phyloP scores from a whole-genome alignment of 176 grass and related monocot species.

The Bothriochloa decipiens region DNA sequence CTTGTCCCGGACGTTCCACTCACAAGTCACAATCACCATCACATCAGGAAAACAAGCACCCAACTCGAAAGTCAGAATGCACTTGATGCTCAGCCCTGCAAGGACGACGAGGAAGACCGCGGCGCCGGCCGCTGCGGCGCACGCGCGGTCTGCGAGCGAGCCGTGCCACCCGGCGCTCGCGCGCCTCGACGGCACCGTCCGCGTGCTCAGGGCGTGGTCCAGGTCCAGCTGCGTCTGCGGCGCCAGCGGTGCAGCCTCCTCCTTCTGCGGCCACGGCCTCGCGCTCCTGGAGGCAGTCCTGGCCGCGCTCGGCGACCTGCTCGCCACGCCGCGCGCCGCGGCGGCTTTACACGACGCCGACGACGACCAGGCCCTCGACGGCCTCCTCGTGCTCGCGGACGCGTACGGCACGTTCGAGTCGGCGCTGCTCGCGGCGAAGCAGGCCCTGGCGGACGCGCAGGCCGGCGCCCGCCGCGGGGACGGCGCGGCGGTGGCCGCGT shows the following conservation, averaged over 20 bases:
- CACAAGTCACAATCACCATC: neutral
- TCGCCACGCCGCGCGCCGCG: constrained; percentile 51
- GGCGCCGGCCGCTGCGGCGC: neutral
- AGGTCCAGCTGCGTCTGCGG: neutral
- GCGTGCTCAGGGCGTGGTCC: constrained; percentile 44
- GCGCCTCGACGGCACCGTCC: constrained; percentile 37
- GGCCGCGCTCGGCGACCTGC: constrained; percentile 39
- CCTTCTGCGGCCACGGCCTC: constrained; percentile 12
- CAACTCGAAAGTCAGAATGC: constrained; percentile 8
- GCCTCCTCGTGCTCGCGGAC: constrained; percentile 71
- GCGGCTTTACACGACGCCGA: constrained; percentile 13
- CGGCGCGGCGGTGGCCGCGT: constrained; percentile 22
- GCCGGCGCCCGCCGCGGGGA: constrained; percentile 48
- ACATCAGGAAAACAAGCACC: neutral
- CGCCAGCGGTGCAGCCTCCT: neutral
- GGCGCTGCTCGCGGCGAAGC: constrained; percentile 38
- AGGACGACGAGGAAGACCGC: neutral
- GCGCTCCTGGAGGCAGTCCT: constrained; percentile 35
- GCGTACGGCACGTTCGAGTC: constrained; percentile 58
- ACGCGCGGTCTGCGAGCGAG: constrained; percentile 54
- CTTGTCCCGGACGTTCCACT: neutral
- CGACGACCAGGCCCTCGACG: constrained; percentile 41
- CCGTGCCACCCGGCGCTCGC: constrained; percentile 47
- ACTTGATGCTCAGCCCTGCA: constrained; percentile 8
- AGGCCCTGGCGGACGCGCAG: constrained; percentile 37